Percentiles rank a stretch among this genome's conserved stretches.
Conservation (phyloP, 2,329 filamentous ascomycete species). For the Graphium sp. region DNA sequence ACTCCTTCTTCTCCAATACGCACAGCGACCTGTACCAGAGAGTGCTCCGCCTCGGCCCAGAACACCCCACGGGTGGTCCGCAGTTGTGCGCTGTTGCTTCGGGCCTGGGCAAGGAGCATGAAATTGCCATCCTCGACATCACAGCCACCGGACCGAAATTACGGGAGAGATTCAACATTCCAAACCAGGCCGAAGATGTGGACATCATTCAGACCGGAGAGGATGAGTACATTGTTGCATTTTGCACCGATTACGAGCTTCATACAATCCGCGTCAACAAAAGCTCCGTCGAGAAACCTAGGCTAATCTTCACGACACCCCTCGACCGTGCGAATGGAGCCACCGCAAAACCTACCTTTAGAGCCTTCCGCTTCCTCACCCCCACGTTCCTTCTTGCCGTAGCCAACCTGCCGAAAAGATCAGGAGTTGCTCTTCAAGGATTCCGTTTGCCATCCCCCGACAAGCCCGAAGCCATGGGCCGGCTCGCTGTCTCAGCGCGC, state of each 20-base stretch:
- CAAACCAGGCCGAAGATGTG: slow-evolving; percentile 46
- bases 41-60: slow-evolving; percentile 34
- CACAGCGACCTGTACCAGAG: slow-evolving; percentile 41
- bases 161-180: slow-evolving; percentile 30
- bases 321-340: slow-evolving; percentile 21
- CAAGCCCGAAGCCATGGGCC: slow-evolving; percentile 15
- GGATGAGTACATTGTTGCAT: slow-evolving; percentile 54
- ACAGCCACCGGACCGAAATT: slow-evolving; percentile 24
- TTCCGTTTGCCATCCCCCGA: slow-evolving; percentile 28
- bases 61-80: slow-evolving; percentile 32
- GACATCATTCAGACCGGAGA: slow-evolving; percentile 49
- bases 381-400: slow-evolving; percentile 39
- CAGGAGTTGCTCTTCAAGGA: slow-evolving; percentile 38
- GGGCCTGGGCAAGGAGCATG: slow-evolving; percentile 55
- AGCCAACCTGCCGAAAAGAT: slow-evolving; percentile 40
- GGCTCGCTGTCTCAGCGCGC: slow-evolving; percentile 31
- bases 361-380: slow-evolving; percentile 41
- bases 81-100: slow-evolving; percentile 67
- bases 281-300: slow-evolving; percentile 24
- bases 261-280: slow-evolving; percentile 40
- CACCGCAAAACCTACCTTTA: slow-evolving; percentile 32
- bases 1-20: slow-evolving; percentile 31
- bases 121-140: slow-evolving; percentile 68
- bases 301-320: slow-evolving; percentile 38
- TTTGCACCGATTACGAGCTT: slow-evolving; percentile 62